These are phyloP conservation scores for Achaetomiella virescens DNA, from an alignment of 495 filamentous ascomycete species.

Conservation along the genomic window DNA sequence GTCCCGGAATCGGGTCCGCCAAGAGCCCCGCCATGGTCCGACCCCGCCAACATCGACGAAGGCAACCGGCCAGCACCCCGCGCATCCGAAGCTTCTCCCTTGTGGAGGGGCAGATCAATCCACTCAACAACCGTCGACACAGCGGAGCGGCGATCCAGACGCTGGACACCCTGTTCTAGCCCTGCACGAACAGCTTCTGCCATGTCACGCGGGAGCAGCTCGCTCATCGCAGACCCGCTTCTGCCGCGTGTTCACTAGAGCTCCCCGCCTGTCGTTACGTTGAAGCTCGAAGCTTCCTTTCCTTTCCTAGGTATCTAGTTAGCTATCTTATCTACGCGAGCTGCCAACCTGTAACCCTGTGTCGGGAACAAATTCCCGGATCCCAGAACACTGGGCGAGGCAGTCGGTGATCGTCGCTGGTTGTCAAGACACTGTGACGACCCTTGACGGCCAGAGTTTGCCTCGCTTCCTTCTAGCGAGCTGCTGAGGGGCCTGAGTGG, in stretches of 20 bases:
- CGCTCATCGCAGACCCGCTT: neutral
- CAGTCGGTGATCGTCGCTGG: neutral
- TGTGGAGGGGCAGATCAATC: neutral
- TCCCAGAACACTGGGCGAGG: no score
- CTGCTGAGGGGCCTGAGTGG: neutral
- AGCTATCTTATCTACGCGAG: no score
- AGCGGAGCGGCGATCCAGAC: slow-evolving; percentile 5
- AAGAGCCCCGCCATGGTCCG: neutral
- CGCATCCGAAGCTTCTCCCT: neutral
- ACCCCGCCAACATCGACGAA: neutral
- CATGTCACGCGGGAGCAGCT: slow-evolving; percentile 1
- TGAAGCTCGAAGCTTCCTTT: no score
- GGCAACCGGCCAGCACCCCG: neutral
- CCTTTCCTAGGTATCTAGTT: neutral
- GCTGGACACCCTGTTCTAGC: neutral
- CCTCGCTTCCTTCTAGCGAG: neutral
- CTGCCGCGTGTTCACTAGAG: neutral
- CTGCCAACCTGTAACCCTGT: neutral
- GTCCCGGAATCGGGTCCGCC: neutral
- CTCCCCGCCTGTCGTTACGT: neutral
- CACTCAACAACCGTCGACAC: neutral
- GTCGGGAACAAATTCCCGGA: neutral
- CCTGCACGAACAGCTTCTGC: slow-evolving; percentile 6
- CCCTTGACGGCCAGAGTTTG: slow-evolving; percentile 6
- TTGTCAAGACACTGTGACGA: no score